Evolutionary conservation across 805 yeast genomes (phyloP), one percentile per base, ranked within the genome.

Genomic region (Scheffersomyces spartinae): DNA sequence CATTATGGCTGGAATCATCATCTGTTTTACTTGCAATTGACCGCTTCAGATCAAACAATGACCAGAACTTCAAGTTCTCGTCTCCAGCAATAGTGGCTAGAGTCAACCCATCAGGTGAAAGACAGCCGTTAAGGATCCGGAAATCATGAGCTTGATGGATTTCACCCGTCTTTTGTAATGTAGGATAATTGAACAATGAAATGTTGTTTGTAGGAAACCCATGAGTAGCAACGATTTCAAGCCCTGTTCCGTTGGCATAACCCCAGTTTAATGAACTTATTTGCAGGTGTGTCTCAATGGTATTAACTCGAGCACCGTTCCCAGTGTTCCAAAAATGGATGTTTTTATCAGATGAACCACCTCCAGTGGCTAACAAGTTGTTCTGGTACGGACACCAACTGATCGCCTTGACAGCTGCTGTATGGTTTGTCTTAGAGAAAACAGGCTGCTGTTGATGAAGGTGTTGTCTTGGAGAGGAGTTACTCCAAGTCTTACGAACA

Each of bases 241-340:
- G 54, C 1, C 81, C 81, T n/a, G 73, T 70, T 1, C 79, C 78
- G 24, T 67, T 54, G 4, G 81, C 68, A 35, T 71, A 74, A 0
- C 94, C 93, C 98, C 98, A 91, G 40, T 75, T 74, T 32, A 91
- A 61, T 9, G 95, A 81, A n/a, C 94, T 77, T 4, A 91, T 91
- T 51, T 91, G 98, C 0, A 95, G 78, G 5, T 88, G 95, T 0
- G 96, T 80, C 38, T 85, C 91, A 13, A 88, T 79, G 7, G 91
- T 68, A 37, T 85, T 83, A 18, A 82, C 72, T 33, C 94, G 61
- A 2, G 86, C 72, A 2, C 97, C 98, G 0, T 93, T 82, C 11
- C 82, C 71, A 3, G 95, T 73, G 52, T 91, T 91, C 97, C 97
- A 91, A 53, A 91, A 83, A 52, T 88, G 88, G 31, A 88, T 81